Percentiles rank a stretch among this genome's conserved stretches.
phyloP scores from a whole-genome alignment of 257 asterid genomes.

The Fraxinus cuspidata region DNA sequence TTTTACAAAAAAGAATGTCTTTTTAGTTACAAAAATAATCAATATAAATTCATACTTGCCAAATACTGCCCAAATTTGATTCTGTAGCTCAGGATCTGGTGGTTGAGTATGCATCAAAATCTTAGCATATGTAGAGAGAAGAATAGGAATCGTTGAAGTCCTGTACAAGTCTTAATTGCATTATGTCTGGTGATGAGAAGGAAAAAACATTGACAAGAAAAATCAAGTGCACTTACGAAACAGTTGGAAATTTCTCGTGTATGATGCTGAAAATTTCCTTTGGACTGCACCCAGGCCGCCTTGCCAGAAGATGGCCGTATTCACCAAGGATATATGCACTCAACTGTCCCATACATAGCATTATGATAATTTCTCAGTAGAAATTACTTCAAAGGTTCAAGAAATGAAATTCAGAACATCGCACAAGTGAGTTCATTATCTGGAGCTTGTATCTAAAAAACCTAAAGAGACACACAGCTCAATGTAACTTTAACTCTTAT shows the following conservation, averaged over 20 bases:
- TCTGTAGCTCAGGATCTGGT: constrained; percentile 78
- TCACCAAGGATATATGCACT: constrained; percentile 97
- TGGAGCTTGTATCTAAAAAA: not conserved
- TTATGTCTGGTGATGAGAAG: constrained; percentile 26
- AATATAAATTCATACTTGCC: constrained; percentile 52
- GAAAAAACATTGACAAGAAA: constrained; percentile 20
- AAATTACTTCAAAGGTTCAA: constrained; percentile 13
- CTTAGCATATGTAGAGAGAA: constrained; percentile 89
- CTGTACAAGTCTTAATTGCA: constrained; percentile 44
- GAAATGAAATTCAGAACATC: constrained; percentile 8
- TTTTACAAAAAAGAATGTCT: constrained; percentile 24
- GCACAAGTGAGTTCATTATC: not conserved
- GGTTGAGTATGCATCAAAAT: constrained; percentile 94
- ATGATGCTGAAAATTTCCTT: constrained; percentile 76
- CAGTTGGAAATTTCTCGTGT: constrained; percentile 94
- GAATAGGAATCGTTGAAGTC: constrained; percentile 84
- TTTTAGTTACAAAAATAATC: constrained; percentile 5
- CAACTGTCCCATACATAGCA: constrained; percentile 50
- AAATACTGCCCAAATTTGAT: constrained; percentile 79
- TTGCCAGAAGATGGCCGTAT: constrained; percentile 87
- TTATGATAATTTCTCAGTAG: not conserved
- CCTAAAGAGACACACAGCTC: not conserved
- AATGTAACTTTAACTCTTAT: constrained; percentile 10
- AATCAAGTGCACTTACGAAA: constrained; percentile 62
- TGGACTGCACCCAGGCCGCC: constrained; percentile 93